Percentiles rank a stretch among this genome's conserved stretches.
Evolutionary conservation across 495 filamentous ascomycete species (phyloP).

Genomic region (Penicillium nucicola): DNA sequence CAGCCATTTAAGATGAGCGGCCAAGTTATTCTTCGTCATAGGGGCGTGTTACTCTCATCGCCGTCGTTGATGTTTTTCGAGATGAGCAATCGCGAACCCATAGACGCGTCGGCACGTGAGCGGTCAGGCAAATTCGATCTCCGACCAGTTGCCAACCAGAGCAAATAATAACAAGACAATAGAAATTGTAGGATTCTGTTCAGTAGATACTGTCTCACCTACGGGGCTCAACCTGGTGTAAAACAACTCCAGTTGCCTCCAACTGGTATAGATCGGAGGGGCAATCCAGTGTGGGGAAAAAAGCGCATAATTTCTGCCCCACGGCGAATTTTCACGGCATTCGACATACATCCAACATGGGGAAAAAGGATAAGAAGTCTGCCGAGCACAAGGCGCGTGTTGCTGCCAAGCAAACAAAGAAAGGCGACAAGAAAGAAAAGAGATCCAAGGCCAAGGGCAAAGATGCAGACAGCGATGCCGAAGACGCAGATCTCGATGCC

Average conservation of each 20-base stretch:
- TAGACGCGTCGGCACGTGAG: slow-evolving; percentile 31
- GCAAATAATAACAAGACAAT: no score
- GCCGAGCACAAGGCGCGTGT: slow-evolving; percentile 55
- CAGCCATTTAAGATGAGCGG: slow-evolving; percentile 49
- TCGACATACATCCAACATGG: slow-evolving; percentile 36
- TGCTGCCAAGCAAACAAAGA: slow-evolving; percentile 54
- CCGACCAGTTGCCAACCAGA: neutral
- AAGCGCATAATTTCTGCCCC: slow-evolving; percentile 26
- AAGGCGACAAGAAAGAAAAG: slow-evolving; percentile 74
- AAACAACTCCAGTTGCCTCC: no score
- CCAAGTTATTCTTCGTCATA: slow-evolving; percentile 54
- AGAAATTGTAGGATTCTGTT: no score
- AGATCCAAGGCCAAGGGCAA: slow-evolving; percentile 56
- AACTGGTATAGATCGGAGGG: slow-evolving; percentile 1
- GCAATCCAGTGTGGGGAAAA: slow-evolving; percentile 17
- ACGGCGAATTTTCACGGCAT: slow-evolving; percentile 12
- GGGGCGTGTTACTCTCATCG: slow-evolving; percentile 34
- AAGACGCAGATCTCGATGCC: slow-evolving; percentile 93
- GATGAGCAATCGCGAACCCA: slow-evolving; percentile 16
- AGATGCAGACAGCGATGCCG: slow-evolving; percentile 72
- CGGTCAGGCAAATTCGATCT: slow-evolving; percentile 18
- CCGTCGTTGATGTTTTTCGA: slow-evolving; percentile 11
- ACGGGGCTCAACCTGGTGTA: no score
- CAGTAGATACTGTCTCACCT: no score
- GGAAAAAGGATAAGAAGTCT: slow-evolving; percentile 52